These are phyloP conservation scores for Colletotrichum scovillei DNA, from an alignment of 2,329 filamentous ascomycete species.

Conservation along the genomic window DNA sequence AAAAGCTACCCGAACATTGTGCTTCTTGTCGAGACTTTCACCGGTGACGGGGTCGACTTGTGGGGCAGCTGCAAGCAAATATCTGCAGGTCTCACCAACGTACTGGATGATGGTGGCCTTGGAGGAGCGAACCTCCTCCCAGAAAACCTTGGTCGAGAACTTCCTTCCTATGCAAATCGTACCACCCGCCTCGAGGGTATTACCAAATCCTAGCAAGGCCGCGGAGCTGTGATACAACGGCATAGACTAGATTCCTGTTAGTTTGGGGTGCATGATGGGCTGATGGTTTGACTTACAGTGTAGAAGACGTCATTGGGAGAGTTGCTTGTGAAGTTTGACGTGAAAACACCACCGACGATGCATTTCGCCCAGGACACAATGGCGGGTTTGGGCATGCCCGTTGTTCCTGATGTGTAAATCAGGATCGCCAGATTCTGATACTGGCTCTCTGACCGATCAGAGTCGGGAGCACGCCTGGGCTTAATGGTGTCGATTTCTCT, in stretches of 20 bases:
- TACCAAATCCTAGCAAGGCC: constrained; percentile 73
- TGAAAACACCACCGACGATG: constrained; percentile 63
- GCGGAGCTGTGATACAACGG: constrained; percentile 90
- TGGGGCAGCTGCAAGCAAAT: constrained; percentile 76
- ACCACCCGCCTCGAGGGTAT: constrained; percentile 68
- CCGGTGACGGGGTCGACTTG: constrained; percentile 72
- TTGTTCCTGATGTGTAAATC: constrained; percentile 89
- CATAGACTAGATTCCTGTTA: constrained; percentile 72
- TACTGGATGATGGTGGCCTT: constrained; percentile 85
- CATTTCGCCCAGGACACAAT: constrained; percentile 80
- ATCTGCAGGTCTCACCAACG: constrained; percentile 88
- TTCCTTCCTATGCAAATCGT: constrained; percentile 80
- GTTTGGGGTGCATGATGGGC: constrained; percentile 1
- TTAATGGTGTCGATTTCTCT: constrained; percentile 62
- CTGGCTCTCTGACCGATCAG: constrained; percentile 61
- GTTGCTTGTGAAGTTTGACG: constrained; percentile 67
- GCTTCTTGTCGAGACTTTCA: constrained; percentile 76
- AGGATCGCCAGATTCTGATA: constrained; percentile 73
- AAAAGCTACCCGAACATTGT: constrained; percentile 80
- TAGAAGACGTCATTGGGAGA: constrained; percentile 76
- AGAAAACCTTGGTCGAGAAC: constrained; percentile 83
- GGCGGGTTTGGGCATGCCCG: constrained; percentile 84
- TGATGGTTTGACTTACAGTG: constrained; percentile 64
- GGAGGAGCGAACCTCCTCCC: constrained; percentile 77
- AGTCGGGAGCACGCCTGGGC: constrained; percentile 68